Conservation (phyloP, 768 basidiomycete genomes). For the Lentinula sp. region DNA sequence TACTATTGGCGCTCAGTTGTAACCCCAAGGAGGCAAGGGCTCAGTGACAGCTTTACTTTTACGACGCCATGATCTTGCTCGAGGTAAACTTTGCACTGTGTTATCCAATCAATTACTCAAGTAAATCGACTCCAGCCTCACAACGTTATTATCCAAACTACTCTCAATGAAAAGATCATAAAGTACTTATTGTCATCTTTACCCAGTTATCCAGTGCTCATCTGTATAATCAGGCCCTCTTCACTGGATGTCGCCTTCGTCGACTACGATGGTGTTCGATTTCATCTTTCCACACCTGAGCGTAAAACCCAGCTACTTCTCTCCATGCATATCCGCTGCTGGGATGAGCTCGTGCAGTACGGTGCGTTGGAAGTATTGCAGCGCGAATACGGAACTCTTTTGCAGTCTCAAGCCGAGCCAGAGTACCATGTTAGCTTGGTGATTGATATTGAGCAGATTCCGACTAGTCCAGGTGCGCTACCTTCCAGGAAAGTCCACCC, state of each 20-base stretch:
- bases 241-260: constrained; percentile 94
- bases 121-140: constrained; percentile 51
- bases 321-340: constrained; percentile 97
- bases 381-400: constrained; percentile 75
- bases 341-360: constrained; percentile 86
- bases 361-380: constrained; percentile 76
- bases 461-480: constrained; percentile 67
- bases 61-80: constrained; percentile 6
- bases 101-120: neutral
- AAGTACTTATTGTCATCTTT: constrained; percentile 44
- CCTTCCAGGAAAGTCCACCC: neutral
- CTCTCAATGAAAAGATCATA: constrained; percentile 76
- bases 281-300: constrained; percentile 85
- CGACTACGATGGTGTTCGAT: constrained; percentile 95
- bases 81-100: neutral
- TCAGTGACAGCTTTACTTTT: neutral
- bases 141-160: constrained; percentile 89
- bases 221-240: constrained; percentile 55
- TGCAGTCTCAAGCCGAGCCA: constrained; percentile 65
- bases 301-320: constrained; percentile 77
- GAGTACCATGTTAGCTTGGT: constrained; percentile 87
- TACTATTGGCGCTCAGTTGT: too few species aligned
- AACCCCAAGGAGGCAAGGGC: neutral
- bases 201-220: constrained; percentile 10
- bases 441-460: constrained; percentile 84